Base-by-base conservation (phyloP, 129 eudicot species). In the Dittrichia graveolens region DNA sequence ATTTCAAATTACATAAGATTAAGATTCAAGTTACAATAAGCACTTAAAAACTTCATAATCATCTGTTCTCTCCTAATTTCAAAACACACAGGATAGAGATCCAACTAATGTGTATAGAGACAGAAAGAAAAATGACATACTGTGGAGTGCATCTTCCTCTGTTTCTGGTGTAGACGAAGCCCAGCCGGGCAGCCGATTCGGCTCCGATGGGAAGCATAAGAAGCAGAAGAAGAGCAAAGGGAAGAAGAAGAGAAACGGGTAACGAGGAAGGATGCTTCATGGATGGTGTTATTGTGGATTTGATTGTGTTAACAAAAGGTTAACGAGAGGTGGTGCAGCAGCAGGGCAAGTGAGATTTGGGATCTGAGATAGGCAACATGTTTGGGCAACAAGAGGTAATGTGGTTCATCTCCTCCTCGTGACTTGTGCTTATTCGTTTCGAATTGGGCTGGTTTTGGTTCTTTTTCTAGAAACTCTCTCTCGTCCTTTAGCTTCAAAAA, bases 101-200 rank as follows among this genome's bases (percentile, higher is more conserved):
- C 3, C 3, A 54, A 2, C 31, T 24, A 24, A 24, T 24, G 2
- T 2, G 31, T 24, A 24, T 24, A 24, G 14, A 3, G 42, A 41
- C 6, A 37, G 72, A 74, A 24, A 50, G 68, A 40, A 39, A 57
- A 19, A 44, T 41, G 43, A 11, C 45, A 67, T 85, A 93, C 98
- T 93, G 98, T 54, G 98, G 96, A 53, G 96, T 87, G 89, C 98
- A 93, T 72, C 82, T 86, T 69, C 98, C 98, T 83, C 87, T 78
- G 79, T 54, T 79, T 82, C 90, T 79, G 12, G 92, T 83, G 87
- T 81, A 93, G 60, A 77, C 63, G 48, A 87, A 93, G 6, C 95
- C 98, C n/a, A 88, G 88, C 54, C 67, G 71, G 44, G 41, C 61
- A 44, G 80, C 63, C 15, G 87, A 78, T 40, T 73, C 71, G 13